Base-by-base conservation (phyloP, 139 green algal species). In the Micractinium sp. region DNA sequence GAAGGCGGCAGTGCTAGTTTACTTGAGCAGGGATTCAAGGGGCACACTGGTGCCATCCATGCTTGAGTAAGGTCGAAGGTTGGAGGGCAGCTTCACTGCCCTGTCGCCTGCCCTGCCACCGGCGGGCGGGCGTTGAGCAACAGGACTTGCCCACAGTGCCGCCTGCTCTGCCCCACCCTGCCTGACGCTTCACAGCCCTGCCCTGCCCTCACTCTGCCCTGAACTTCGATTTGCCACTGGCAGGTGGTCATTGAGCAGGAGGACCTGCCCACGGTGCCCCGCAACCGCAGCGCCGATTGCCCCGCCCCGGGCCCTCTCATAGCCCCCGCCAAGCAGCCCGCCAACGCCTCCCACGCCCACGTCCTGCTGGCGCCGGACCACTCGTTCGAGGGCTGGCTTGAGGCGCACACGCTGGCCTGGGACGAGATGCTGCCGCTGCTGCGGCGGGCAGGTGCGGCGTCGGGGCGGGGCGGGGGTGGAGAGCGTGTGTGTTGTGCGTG, bases 321-420 rank as follows among this genome's bases (percentile, higher is more conserved):
- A 5, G 38, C 67, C 7, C 29, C 69, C 18, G 41, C 67, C 39
- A 88, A 88, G 84, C 16, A 88, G n/a, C 19, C 67, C 18, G 66
- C 14, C 39, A 79, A 79, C 67, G 60, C 38, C 23, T 56, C 36
- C 20, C 66, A 87, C 35, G 23, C 81, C 0, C 60, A 86, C 60
- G 81, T 61, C 33, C 38, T 85, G 47, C 80, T 85, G 80, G 80
- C 80, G 31, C 80, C 80, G 0, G 60, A 86, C 60, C 60, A 77
- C 60, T 27, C 60, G 3, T 86, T 86, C 77, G 81, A 60, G 23
- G 81, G 83, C 38, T 87, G 83, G 83, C 66, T 41, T 12, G 83
- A 87, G 83, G 83, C 83, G 23, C 67, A 41, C 63, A 87, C 83
- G 35, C 66, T 87, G 60, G 29, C 38, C 66, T 87, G 83, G 83